Base-by-base conservation (phyloP, 768 basidiomycete species). In the Omphalotus guepiniiformis region DNA sequence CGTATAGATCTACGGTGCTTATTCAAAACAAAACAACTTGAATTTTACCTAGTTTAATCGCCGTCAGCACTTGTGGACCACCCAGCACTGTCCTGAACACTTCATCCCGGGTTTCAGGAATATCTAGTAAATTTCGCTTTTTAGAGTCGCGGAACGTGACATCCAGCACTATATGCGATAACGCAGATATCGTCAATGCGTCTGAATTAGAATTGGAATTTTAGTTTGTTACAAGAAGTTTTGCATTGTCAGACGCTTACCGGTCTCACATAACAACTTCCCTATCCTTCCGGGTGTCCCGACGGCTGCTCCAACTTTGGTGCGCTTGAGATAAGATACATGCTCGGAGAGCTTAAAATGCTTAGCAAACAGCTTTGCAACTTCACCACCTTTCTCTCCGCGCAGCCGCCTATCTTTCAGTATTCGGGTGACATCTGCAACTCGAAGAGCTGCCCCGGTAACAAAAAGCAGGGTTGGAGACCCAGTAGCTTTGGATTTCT, bases 361-460 rank as follows among this genome's bases (percentile, higher is more conserved):
- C 65, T 86, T 93, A 25, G 94, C 92, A 58, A 98, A 98, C 22
- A 99, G 78, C 64, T 97, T 97, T 18, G 88, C 93, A 26, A 96
- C 85, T 54, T 95, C 91, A 9, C 89, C 92, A 47, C 89, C 84
- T 60, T 91, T 93, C 19, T 88, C 84, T 28, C 87, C 85, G 47
- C 81, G 72, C 42, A 90, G 71, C 53, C 67, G 78, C 64, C 77
- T 81, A 64, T 83, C 76, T 63, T 78, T 84, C 46, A 93, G 72
- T 43, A 80, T 70, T 49, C 91, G 73, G 29, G 88, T 86, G 16
- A 93, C 79, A 64, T 97, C 92, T 42, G 83, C 85, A n/a, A 93
- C 93, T 42, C 95, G 79, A 28, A 97, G 73, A 3, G 95, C 95
- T n/a, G 93, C 90, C 22, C 84, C 82, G 13, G 91, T 78, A 37